Conservation (phyloP, 345 rosid genomes). For the Alliaria petiolata region DNA sequence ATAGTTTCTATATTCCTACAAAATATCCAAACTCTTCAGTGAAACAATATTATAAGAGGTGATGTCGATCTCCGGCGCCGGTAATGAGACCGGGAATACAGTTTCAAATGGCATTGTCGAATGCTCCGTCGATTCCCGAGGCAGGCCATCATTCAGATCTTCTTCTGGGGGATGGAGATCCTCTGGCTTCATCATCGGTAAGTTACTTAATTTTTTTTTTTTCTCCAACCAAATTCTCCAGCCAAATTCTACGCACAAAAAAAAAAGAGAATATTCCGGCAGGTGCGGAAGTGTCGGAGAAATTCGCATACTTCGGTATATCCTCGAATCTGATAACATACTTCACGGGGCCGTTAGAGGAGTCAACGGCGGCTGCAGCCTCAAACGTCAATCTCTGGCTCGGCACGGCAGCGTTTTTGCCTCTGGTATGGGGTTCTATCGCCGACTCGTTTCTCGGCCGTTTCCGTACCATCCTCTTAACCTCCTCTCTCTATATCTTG, state of each 20-base stretch:
- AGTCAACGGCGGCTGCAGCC: conserved; percentile 46
- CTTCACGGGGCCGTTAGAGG: conserved; percentile 40
- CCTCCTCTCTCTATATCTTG: conserved; percentile 38
- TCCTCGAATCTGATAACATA: conserved; percentile 23
- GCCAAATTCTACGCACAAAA: not conserved
- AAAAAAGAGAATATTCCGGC: not conserved
- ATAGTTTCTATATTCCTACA: no score
- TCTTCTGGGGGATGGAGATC: not conserved
- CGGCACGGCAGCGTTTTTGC: conserved; percentile 35
- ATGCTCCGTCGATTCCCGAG: not conserved
- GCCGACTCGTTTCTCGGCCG: conserved; percentile 52
- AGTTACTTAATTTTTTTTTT: not conserved
- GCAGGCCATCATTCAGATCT: not conserved
- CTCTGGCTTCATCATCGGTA: conserved; percentile 7
- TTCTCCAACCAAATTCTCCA: not conserved
- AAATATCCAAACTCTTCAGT: no score
- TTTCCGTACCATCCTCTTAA: conserved; percentile 38
- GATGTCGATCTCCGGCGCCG: conserved; percentile 3
- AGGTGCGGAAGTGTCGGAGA: conserved; percentile 45
- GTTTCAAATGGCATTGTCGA: not conserved
- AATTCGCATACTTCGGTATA: conserved; percentile 40
- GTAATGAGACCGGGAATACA: conserved; percentile 1
- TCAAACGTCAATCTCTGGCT: conserved; percentile 45
- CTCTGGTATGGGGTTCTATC: conserved; percentile 41
- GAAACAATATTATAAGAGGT: not conserved